Base-by-base conservation (phyloP, 2,329 filamentous ascomycete species). In the Alternaria dauci region DNA sequence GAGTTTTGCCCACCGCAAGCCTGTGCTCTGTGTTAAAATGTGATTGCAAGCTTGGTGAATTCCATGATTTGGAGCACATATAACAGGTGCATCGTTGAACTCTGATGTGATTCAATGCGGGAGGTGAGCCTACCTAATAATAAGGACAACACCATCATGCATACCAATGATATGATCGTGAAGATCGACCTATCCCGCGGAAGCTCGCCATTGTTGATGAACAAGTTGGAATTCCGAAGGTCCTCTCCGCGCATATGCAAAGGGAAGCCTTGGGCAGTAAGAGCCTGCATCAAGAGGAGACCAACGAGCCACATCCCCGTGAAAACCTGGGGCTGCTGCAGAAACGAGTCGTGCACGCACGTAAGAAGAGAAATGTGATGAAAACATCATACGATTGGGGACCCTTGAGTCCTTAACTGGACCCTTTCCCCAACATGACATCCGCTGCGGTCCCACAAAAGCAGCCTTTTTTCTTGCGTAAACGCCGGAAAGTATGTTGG, bases 111-210 rank as follows among this genome's bases (percentile, higher is more conserved):
- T 34, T 28, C 28, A 20, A 6, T 28, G 5, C 7, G 8, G 20
- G 14, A 12, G 25, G 8, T 30, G n/a, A 32, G 26, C 56, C 16
- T 43, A 59, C 57, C 57, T 28, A 59, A 38, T 25, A 59, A 28
- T 7, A 59, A 41, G 14, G 57, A 55, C 3, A 55, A 32, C 14
- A 59, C 30, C 57, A 58, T 58, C 43, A 58, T 41, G 16, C 48
- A 58, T 9, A 54, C 11, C 50, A 58, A 8, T 1, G 59, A 50
- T 32, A 51, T 41, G 25, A 39, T 25, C 14, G 44, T 55, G 30
- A 36, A 58, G 5, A 55, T 51, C 2, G 59, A 43, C 14, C 55
- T 50, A 32, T 53, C 44, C 18, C n/a, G 30, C 5, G 48, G 25
- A 25, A 20, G 23, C 43, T 54, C 59, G 23, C 54, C 48, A 32